phyloP scores from a whole-genome alignment of 164 flowering plant species.

The Dillenia turbinata region DNA sequence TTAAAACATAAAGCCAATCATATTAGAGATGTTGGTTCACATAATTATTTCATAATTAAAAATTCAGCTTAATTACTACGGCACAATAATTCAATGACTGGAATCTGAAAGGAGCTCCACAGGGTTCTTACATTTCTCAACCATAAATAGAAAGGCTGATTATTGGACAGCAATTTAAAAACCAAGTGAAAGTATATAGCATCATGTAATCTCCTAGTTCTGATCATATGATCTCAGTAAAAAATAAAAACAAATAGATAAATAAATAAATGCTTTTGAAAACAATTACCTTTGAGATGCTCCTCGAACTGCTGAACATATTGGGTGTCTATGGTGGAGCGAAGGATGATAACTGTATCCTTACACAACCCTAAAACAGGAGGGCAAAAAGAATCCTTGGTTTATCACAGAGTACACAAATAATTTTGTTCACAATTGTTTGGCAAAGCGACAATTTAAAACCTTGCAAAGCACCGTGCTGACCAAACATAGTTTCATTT shows the following conservation, averaged over 20 bases:
- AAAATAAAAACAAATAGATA: background rate
- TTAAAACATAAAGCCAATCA: no score
- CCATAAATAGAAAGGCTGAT: background rate
- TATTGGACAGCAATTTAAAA: background rate
- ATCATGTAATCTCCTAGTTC: background rate
- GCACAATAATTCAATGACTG: no score
- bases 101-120: no score
- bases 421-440: background rate
- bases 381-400: constrained; percentile 3
- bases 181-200: background rate
- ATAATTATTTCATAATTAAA: no score
- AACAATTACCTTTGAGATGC: constrained; percentile 46
- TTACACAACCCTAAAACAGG: constrained; percentile 45
- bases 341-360: constrained; percentile 54
- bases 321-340: constrained; percentile 38
- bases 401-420: background rate
- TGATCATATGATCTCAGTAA: background rate
- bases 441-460: constrained; percentile 6
- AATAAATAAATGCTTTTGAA: no score
- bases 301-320: constrained; percentile 56
- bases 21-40: no score
- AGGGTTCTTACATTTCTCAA: no score
- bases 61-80: no score
- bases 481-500: constrained; percentile 37
- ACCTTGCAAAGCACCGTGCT: constrained; percentile 56